Evolutionary conservation across 1,139 yeast species (phyloP).

Genomic region (Taphrina pruni): DNA sequence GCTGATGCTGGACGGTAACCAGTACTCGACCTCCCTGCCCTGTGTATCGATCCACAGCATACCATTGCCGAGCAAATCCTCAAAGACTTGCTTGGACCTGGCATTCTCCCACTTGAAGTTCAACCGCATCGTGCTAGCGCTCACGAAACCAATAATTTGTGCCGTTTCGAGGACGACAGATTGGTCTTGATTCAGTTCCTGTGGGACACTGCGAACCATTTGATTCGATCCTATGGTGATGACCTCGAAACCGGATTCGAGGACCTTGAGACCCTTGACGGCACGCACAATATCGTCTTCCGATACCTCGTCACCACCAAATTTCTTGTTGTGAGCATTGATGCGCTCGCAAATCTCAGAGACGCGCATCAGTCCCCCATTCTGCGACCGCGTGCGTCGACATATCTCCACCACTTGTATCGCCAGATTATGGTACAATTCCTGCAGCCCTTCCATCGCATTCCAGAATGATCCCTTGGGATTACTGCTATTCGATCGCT

Average conservation of each 20-base stretch:
- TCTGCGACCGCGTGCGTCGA: slow-evolving; percentile 68
- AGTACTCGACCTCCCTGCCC: slow-evolving; percentile 63
- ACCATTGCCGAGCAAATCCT: slow-evolving; percentile 81
- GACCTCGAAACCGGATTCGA: slow-evolving; percentile 59
- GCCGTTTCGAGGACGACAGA: slow-evolving; percentile 73
- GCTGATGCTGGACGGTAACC: slow-evolving; percentile 54
- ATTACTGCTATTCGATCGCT: slow-evolving; percentile 51
- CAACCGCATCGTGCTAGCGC: slow-evolving; percentile 66
- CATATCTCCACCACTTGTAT: slow-evolving; percentile 78
- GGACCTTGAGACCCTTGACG: slow-evolving; percentile 54
- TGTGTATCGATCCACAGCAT: slow-evolving; percentile 81
- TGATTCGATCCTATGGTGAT: slow-evolving; percentile 53
- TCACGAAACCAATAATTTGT: slow-evolving; percentile 67
- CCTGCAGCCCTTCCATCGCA: slow-evolving; percentile 54
- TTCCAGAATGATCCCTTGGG: slow-evolving; percentile 52
- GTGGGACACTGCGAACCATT: slow-evolving; percentile 59
- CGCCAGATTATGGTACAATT: slow-evolving; percentile 68
- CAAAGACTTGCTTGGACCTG: slow-evolving; percentile 67
- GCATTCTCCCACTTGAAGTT: slow-evolving; percentile 73
- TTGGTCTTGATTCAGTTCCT: slow-evolving; percentile 68
- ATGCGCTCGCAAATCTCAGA: slow-evolving; percentile 59
- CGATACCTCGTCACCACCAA: slow-evolving; percentile 50
- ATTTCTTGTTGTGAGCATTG: slow-evolving; percentile 47
- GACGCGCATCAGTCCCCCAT: slow-evolving; percentile 78
- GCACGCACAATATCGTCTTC: slow-evolving; percentile 60